Conservation (phyloP, 2,329 filamentous ascomycete species). For the Trichoderma polysporum region DNA sequence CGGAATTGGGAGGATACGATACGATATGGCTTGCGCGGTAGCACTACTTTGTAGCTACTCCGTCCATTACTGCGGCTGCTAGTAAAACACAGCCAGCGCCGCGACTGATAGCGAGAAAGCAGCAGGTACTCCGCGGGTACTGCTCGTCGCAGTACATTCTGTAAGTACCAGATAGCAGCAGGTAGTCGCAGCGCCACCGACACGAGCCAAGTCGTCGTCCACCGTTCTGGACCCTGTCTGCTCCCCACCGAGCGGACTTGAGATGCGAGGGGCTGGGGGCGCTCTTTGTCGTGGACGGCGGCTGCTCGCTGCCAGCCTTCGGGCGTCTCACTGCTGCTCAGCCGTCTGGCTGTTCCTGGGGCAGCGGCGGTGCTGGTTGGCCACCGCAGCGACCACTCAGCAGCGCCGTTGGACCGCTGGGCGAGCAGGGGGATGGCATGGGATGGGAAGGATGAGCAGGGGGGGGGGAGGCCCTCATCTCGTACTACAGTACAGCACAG, state of each 20-base stretch:
- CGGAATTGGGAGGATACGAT: slow-evolving; percentile 11
- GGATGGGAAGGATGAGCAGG: not conserved
- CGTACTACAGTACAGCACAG: not conserved
- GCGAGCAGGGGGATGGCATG: not conserved
- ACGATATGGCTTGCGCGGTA: no score
- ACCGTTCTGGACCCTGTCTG: slow-evolving; percentile 15
- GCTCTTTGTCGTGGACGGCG: not conserved
- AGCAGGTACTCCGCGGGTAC: not conserved
- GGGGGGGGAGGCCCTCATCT: not conserved
- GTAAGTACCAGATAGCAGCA: no score
- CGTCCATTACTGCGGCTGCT: not conserved
- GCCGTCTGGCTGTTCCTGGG: slow-evolving; percentile 13
- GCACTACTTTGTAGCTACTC: not conserved
- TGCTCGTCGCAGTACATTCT: no score
- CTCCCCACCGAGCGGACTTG: slow-evolving; percentile 5
- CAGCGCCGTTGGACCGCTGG: no score
- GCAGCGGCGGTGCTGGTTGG: slow-evolving; percentile 17
- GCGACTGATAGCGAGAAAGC: no score
- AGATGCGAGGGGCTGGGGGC: not conserved
- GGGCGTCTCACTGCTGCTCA: not conserved
- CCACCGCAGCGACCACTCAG: slow-evolving; percentile 16
- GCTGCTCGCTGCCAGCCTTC: not conserved
- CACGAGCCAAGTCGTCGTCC: not conserved
- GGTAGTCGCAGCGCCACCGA: slow-evolving; percentile 2
- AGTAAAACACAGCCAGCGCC: no score